A percentile compares a stretch with the other conserved stretches of the same genome.
Evolutionary conservation across 148 eudicot species (phyloP).

Genomic region (Spergularia marina): DNA sequence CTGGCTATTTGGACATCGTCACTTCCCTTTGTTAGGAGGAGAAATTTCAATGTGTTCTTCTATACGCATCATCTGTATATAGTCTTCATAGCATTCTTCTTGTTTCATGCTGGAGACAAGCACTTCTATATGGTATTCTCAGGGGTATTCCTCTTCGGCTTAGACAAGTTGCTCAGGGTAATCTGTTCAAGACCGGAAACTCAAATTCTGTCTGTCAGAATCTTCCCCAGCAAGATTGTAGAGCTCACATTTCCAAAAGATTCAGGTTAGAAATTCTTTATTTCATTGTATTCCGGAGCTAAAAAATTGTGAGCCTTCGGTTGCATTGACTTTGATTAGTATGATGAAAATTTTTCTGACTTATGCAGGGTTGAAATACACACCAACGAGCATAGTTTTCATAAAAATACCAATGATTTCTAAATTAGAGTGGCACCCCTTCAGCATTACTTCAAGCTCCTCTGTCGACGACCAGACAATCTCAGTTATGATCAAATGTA

Average conservation of each 20-base stretch:
- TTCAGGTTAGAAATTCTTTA: constrained; percentile 41
- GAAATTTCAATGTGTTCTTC: constrained; percentile 63
- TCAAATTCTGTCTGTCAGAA: constrained; percentile 54
- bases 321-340: not conserved
- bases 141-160: constrained; percentile 66
- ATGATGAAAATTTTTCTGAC: not conserved
- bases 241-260: constrained; percentile 75
- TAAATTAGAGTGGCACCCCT: constrained; percentile 81
- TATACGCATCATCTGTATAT: constrained; percentile 76
- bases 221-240: constrained; percentile 67
- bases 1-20: constrained; percentile 75
- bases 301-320: too few relatives aligned
- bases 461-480: constrained; percentile 46
- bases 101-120: constrained; percentile 81
- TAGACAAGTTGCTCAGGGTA: constrained; percentile 64
- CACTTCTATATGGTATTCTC: constrained; percentile 75
- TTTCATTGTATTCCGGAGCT: too few relatives aligned
- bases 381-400: constrained; percentile 74
- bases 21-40: constrained; percentile 74
- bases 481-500: constrained; percentile 69
- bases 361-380: constrained; percentile 57
- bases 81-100: constrained; percentile 60
- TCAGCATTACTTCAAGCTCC: constrained; percentile 72
- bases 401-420: constrained; percentile 77
- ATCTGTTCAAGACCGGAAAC: constrained; percentile 62